A percentile compares a stretch with the other conserved stretches of the same genome.
phyloP scores from a whole-genome alignment of 331 rosid species.

The Stylosanthes scabra region DNA sequence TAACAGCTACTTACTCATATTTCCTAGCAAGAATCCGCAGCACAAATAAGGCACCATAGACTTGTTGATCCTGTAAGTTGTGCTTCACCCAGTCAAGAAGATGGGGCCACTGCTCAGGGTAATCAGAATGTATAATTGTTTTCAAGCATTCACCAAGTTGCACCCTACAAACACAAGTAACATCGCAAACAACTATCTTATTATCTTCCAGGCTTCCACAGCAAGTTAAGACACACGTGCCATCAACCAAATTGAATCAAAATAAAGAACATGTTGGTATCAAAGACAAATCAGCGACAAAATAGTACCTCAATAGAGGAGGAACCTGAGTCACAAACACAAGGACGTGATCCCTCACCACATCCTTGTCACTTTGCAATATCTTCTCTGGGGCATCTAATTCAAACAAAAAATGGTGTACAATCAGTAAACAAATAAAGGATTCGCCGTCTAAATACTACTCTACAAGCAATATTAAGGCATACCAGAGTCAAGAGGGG shows the following conservation, averaged over 20 bases:
- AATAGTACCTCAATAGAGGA: conserved; percentile 74
- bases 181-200: background rate
- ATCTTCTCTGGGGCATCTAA: conserved; percentile 79
- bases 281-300: background rate
- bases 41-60: conserved; percentile 89
- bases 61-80: conserved; percentile 88
- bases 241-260: background rate
- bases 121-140: conserved; percentile 87
- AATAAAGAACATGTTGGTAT: background rate
- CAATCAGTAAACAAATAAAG: conserved; percentile 27
- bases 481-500: conserved; percentile 80
- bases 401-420: conserved; percentile 28
- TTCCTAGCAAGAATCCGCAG: conserved; percentile 94
- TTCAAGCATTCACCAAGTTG: conserved; percentile 97
- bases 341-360: conserved; percentile 85
- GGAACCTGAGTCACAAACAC: conserved; percentile 88
- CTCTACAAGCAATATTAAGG: background rate
- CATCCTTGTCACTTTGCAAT: conserved; percentile 74
- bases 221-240: background rate
- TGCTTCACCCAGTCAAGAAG: conserved; percentile 97
- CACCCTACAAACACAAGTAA: conserved; percentile 59
- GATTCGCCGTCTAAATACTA: conserved; percentile 18
- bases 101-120: conserved; percentile 95
- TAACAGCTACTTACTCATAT: conserved; percentile 79
- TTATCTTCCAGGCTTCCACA: background rate